phyloP scores from a whole-genome alignment of 768 basidiomycete species.

The Chalciporus chontae region DNA sequence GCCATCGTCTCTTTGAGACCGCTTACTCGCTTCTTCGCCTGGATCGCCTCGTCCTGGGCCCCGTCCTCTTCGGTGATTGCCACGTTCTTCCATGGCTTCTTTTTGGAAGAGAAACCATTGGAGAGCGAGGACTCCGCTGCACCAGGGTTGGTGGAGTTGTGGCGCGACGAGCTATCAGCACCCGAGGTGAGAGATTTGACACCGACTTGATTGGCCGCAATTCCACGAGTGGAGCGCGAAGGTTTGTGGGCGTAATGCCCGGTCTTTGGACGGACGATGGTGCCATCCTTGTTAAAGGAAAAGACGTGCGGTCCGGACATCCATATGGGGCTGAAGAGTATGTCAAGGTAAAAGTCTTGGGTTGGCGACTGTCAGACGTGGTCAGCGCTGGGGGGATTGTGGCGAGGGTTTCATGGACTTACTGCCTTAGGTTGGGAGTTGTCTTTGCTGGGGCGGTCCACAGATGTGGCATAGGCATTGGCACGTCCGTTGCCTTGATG shows the following conservation, averaged over 20 bases:
- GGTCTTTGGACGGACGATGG: slow-evolving; percentile 8
- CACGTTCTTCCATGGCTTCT: slow-evolving; percentile 30
- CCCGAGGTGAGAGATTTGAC: not conserved
- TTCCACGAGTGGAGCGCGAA: not conserved
- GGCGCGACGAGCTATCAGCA: not conserved
- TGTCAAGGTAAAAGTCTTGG: slow-evolving; percentile 50
- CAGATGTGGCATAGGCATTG: not conserved
- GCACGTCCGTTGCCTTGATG: not conserved
- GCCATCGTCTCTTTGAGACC: not conserved
- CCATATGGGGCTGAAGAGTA: slow-evolving; percentile 42
- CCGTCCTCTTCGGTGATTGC: slow-evolving; percentile 28
- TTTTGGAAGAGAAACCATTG: not conserved
- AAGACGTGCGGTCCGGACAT: slow-evolving; percentile 24
- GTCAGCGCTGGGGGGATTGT: not conserved
- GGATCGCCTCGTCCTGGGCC: slow-evolving; percentile 11
- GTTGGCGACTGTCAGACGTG: not conserved
- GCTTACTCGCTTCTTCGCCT: not conserved
- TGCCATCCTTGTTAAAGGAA: slow-evolving; percentile 18
- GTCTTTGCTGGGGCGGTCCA: not conserved
- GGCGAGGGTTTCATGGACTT: not conserved
- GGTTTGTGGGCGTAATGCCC: not conserved
- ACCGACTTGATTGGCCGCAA: not conserved
- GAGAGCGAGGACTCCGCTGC: not conserved
- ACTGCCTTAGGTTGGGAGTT: not conserved
- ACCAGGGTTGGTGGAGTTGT: not conserved